phyloP scores from a whole-genome alignment of 2,329 filamentous ascomycete genomes.

The Colletotrichum lentis region DNA sequence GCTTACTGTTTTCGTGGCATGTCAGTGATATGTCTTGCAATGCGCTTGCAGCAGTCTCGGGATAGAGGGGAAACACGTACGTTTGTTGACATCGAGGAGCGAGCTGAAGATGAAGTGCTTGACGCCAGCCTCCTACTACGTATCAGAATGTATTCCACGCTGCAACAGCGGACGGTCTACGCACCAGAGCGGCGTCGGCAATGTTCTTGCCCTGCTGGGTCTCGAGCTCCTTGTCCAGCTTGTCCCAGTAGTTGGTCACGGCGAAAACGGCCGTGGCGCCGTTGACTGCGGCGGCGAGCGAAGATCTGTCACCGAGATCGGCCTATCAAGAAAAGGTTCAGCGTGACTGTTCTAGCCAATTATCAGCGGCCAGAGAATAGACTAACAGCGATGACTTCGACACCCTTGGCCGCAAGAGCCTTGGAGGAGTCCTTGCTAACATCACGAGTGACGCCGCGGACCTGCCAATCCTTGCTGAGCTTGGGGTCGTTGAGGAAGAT shows the following conservation, averaged over 20 bases:
- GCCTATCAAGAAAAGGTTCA: slow-evolving; percentile 46
- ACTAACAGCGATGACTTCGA: slow-evolving; percentile 58
- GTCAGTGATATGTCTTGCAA: slow-evolving; percentile 12
- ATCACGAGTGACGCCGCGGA: slow-evolving; percentile 66
- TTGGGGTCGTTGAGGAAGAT: slow-evolving; percentile 50
- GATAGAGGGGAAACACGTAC: slow-evolving; percentile 42
- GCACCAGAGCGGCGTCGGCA: slow-evolving; percentile 56
- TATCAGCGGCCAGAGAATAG: background rate
- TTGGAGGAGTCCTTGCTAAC: slow-evolving; percentile 53
- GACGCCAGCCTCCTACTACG: slow-evolving; percentile 47
- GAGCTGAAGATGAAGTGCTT: slow-evolving; percentile 57
- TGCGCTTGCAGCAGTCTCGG: background rate
- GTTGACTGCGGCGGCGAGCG: slow-evolving; percentile 54
- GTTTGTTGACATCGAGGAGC: slow-evolving; percentile 51
- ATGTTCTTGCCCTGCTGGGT: slow-evolving; percentile 58
- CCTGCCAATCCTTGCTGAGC: slow-evolving; percentile 56
- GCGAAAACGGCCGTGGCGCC: slow-evolving; percentile 60
- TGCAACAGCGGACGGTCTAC: background rate
- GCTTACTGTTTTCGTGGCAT: slow-evolving; percentile 43
- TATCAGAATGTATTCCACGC: slow-evolving; percentile 41
- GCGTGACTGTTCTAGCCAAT: background rate
- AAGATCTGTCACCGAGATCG: slow-evolving; percentile 57
- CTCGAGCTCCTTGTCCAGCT: slow-evolving; percentile 51
- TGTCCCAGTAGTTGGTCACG: slow-evolving; percentile 63
- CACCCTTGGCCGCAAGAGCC: slow-evolving; percentile 54